phyloP scores from a whole-genome alignment of 73 alveolate genomes.

The Paramecium caudatum region DNA sequence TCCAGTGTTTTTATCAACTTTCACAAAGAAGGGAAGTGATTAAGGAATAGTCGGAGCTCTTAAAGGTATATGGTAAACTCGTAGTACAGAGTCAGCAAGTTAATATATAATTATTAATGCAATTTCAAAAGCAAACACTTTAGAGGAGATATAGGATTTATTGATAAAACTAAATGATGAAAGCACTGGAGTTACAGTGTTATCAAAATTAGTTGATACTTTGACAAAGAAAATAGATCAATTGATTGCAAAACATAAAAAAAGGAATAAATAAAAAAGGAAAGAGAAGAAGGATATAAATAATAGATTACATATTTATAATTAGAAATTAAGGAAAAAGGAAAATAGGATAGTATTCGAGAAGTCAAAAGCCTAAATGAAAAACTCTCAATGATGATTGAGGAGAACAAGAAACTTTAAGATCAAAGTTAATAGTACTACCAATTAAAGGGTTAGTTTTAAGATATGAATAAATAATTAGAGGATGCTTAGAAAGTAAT shows the following conservation, averaged over 20 bases:
- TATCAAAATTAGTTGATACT: slow-evolving; percentile 8
- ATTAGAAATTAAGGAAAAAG: slow-evolving; percentile 1
- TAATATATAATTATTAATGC: slow-evolving; percentile 13
- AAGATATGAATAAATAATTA: background rate
- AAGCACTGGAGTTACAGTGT: background rate
- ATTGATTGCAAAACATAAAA: background rate
- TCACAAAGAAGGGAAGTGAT: background rate
- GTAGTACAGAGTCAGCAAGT: background rate
- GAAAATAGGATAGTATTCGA: background rate
- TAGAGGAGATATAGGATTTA: slow-evolving; percentile 2
- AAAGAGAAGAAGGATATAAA: slow-evolving; percentile 47
- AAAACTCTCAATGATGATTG: background rate
- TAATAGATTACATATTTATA: slow-evolving; percentile 38
- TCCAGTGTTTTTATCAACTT: background rate
- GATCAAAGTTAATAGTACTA: background rate
- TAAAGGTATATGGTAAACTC: background rate
- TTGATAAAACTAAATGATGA: slow-evolving; percentile 7
- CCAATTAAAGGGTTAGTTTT: background rate
- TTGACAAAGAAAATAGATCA: background rate
- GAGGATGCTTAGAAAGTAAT: background rate
- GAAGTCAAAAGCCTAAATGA: background rate
- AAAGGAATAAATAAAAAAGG: slow-evolving; percentile 7
- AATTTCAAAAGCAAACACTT: background rate
- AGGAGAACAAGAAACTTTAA: slow-evolving; percentile 12
- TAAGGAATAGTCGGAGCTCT: slow-evolving; percentile 9